Conservation (phyloP, 2,329 filamentous ascomycete species). For the Setomelanomma holmii region DNA sequence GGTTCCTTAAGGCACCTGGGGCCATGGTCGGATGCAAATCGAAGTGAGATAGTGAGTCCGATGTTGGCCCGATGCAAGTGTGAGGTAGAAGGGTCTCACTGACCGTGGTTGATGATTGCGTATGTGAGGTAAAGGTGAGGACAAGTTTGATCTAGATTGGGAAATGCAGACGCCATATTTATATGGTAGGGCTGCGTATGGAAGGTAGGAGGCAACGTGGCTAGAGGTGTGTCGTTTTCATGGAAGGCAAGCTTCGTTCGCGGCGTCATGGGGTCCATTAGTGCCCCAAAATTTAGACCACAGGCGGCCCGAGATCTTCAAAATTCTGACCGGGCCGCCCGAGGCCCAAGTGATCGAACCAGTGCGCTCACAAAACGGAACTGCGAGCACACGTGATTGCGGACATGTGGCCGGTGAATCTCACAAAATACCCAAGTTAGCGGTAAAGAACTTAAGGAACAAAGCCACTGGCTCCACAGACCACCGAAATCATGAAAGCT, state of each 20-base stretch:
- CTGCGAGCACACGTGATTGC: not conserved
- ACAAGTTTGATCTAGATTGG: too few relatives aligned
- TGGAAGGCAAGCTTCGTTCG: not conserved
- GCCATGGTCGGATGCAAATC: constrained; percentile 1
- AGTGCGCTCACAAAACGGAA: not conserved
- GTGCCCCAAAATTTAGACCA: not conserved
- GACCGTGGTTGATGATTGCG: too few relatives aligned
- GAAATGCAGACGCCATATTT: too few relatives aligned
- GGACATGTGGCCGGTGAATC: not conserved
- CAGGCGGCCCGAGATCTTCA: not conserved
- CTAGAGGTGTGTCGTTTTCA: not conserved
- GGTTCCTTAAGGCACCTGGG: not conserved
- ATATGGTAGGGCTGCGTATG: too few relatives aligned
- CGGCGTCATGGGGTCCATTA: constrained; percentile 1
- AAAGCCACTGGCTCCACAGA: not conserved
- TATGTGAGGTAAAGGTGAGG: too few relatives aligned
- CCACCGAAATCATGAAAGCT: not conserved
- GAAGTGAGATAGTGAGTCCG: constrained; percentile 1
- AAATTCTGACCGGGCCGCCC: not conserved
- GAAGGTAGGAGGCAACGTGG: constrained; percentile 3
- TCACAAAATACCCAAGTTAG: not conserved
- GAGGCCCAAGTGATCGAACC: not conserved
- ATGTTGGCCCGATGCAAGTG: too few relatives aligned
- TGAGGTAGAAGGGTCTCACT: too few relatives aligned
- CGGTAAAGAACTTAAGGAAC: not conserved